Conservation (phyloP, 2,329 filamentous ascomycete species). For the Cladobotryum mycophilum region DNA sequence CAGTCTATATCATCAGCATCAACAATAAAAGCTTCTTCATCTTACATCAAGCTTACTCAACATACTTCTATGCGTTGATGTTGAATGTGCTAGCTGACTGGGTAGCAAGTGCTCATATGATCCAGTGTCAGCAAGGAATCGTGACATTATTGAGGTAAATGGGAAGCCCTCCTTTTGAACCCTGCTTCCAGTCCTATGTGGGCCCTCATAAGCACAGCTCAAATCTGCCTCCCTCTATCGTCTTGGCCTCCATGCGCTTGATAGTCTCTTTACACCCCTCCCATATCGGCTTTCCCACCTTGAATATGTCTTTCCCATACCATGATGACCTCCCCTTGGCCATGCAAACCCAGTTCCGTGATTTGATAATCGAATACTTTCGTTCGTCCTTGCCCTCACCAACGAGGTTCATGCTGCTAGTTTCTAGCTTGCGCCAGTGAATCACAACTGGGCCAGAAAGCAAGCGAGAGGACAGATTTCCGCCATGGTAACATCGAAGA, state of each 20-base stretch:
- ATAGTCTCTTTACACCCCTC: slow-evolving; percentile 61
- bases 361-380: slow-evolving; percentile 62
- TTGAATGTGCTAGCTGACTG: too few species aligned
- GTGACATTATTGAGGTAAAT: too few species aligned
- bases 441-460: slow-evolving; percentile 72
- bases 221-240: slow-evolving; percentile 61
- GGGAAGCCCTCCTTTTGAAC: too few species aligned
- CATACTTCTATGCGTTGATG: too few species aligned
- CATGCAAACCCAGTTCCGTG: slow-evolving; percentile 78
- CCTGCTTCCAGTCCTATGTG: too few species aligned
- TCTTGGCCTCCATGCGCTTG: slow-evolving; percentile 58
- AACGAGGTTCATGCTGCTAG: slow-evolving; percentile 51
- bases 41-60: too few species aligned
- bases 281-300: slow-evolving; percentile 56
- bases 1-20: too few species aligned
- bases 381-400: slow-evolving; percentile 66
- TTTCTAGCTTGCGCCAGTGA: slow-evolving; percentile 66
- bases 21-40: too few species aligned
- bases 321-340: slow-evolving; percentile 79
- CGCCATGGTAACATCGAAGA: too few species aligned
- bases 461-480: too few species aligned
- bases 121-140: too few species aligned
- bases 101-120: too few species aligned
- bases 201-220: slow-evolving; percentile 36
- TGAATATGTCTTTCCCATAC: slow-evolving; percentile 76